These are phyloP conservation scores for Candida palmyrensis DNA, from an alignment of 805 yeast genomes.

Conservation along the genomic window DNA sequence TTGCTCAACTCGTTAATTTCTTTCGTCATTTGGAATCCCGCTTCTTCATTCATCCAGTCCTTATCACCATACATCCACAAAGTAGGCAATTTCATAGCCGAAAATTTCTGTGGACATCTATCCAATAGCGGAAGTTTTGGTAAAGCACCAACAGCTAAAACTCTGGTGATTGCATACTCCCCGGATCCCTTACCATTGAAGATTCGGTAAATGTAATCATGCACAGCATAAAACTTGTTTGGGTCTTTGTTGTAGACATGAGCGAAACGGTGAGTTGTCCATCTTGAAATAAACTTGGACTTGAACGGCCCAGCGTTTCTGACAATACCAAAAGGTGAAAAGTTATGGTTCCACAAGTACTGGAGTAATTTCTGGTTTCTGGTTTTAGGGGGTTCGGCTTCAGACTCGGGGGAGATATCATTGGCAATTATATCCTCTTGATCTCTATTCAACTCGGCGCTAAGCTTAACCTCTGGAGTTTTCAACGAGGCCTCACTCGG, in stretches of 20 bases:
- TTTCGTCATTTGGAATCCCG: constrained; percentile 44
- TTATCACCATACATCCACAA: constrained; percentile 62
- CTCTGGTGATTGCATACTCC: constrained; percentile 56
- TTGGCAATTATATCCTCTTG: constrained; percentile 22
- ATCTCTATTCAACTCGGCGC: constrained; percentile 15
- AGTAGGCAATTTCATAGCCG: constrained; percentile 41
- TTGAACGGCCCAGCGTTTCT: constrained; percentile 50
- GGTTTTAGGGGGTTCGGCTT: constrained; percentile 8
- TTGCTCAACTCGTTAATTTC: constrained; percentile 23
- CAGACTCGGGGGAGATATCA: constrained; percentile 1
- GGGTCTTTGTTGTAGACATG: constrained; percentile 35
- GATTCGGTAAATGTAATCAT: constrained; percentile 49
- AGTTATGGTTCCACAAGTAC: constrained; percentile 47
- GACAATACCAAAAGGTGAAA: constrained; percentile 51
- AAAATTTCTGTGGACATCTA: constrained; percentile 38
- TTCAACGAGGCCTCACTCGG: constrained; percentile 5
- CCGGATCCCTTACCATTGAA: constrained; percentile 59
- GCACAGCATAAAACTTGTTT: constrained; percentile 33
- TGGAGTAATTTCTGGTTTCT: constrained; percentile 27
- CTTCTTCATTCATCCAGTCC: constrained; percentile 68
- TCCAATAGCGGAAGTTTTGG: constrained; percentile 54
- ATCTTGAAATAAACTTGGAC: constrained; percentile 44
- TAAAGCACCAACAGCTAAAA: constrained; percentile 55
- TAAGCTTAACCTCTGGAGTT: constrained; percentile 7
- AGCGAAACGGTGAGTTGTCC: constrained; percentile 47